Conservation (phyloP, 345 rosid species). For the Theobroma cacao region DNA sequence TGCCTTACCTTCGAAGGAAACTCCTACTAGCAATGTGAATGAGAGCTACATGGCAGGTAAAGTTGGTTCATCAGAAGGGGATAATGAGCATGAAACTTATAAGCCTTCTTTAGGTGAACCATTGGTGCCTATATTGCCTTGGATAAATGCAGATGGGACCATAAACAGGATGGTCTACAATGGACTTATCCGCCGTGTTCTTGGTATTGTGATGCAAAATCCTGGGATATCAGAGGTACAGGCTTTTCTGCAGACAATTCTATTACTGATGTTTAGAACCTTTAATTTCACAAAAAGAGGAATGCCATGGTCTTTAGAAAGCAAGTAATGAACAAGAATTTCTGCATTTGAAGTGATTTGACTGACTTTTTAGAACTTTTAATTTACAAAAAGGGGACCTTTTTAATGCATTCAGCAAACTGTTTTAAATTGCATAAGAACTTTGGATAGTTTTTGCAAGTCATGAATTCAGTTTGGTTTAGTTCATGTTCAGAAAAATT, state of each 20-base stretch:
- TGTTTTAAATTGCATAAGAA: neutral
- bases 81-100: constrained; percentile 20
- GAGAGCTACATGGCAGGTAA: constrained; percentile 30
- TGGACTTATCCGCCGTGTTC: constrained; percentile 79
- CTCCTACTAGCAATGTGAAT: constrained; percentile 27
- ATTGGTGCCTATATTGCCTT: constrained; percentile 69
- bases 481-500: neutral
- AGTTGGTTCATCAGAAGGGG: constrained; percentile 20
- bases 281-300: too few species aligned
- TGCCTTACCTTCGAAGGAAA: constrained; percentile 23
- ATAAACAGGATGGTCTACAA: constrained; percentile 57
- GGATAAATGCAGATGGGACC: constrained; percentile 93
- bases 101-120: constrained; percentile 28
- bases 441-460: neutral
- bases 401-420: neutral
- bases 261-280: neutral
- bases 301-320: neutral
- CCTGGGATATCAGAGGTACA: constrained; percentile 89
- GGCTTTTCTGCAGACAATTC: constrained; percentile 7
- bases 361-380: neutral
- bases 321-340: neutral
- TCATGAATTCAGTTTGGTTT: neutral
- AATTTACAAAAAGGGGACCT: neutral
- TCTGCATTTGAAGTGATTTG: neutral
- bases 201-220: constrained; percentile 85